Conservation (phyloP, 306 rosid species). For the Alnus rubra region DNA sequence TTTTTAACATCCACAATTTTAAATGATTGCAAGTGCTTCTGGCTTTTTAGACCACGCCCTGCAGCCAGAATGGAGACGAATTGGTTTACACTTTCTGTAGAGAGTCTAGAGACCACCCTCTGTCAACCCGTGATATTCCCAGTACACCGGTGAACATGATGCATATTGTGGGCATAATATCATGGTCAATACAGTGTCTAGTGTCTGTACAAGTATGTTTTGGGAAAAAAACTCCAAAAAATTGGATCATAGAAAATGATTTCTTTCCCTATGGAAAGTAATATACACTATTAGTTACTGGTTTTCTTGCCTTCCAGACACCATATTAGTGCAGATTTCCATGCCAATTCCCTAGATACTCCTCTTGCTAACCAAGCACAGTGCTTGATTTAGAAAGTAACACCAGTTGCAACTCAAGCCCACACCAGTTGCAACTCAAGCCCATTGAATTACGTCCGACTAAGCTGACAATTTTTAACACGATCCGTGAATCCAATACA, state of each 20-base stretch:
- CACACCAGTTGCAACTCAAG: too few relatives aligned
- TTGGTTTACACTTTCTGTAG: constrained; percentile 14
- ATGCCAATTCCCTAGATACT: not conserved
- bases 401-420: not conserved
- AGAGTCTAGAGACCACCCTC: constrained; percentile 33
- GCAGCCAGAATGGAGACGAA: constrained; percentile 2
- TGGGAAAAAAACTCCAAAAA: too few relatives aligned
- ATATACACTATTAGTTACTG: too few relatives aligned
- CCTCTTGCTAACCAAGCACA: not conserved
- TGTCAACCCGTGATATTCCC: constrained; percentile 35
- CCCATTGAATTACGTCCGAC: too few relatives aligned
- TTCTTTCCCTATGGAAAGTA: too few relatives aligned
- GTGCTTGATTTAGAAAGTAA: not conserved
- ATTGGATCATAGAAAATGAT: too few relatives aligned
- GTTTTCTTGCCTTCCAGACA: not conserved
- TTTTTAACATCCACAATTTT: not conserved
- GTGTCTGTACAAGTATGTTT: too few relatives aligned
- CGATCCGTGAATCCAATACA: too few relatives aligned
- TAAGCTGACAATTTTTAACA: not conserved
- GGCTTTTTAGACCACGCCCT: not conserved
- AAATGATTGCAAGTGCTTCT: not conserved
- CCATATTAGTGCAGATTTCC: not conserved
- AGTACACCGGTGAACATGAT: constrained; percentile 1
- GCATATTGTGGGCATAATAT: not conserved
- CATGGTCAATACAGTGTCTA: too few relatives aligned